Evolutionary conservation across 2,329 filamentous ascomycete species (phyloP), one percentile per base, ranked within the genome.

Genomic region (Tricladium varicosporioides): DNA sequence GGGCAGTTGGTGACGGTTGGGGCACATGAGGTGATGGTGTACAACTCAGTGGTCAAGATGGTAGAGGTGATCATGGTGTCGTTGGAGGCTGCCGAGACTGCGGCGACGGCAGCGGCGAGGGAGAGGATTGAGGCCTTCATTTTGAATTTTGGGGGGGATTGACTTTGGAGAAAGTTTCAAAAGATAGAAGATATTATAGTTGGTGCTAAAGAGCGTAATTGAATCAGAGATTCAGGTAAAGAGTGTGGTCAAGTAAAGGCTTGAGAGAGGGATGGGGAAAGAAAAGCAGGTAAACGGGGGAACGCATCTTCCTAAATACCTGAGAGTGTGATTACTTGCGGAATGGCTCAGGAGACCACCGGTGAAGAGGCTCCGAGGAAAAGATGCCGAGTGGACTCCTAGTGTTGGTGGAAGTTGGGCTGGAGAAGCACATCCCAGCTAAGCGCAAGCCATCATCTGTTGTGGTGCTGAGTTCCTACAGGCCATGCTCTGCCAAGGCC

Each of bases 1-100:
- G 67, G 67, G 60, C 67, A 69, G 49, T 69, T 61, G 32, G 64
- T 65, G 10, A 69, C 65, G 1, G 60, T 62, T 8, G 59, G 58
- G 1, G 66, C 60, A 51, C 67, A 69, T 9, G 60, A 59, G 31
- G 59, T 65, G 46, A 66, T 61, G 5, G 63, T 66, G 33, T 60
- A 60, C 18, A 60, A 57, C 5, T 57, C 56, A 9, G 64, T 68
- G 11, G 53, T 59, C 31, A 44, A 36, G 18, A 52, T 52, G 50
- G 50, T 52, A 4, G 50, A 52, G 42, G 50, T 52, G n/a, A 45
- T 18, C 36, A 52, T 27, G 40, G 50, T 52, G 50, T 44, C 18
- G 19, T 52, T 52, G 22, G 22, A 27, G 22, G 5, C 5, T n/a
- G 36, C 36, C 11, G 36, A 40, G 22, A 43, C 57, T 13, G 36